A percentile compares a stretch with the other conserved stretches of the same genome.
These are phyloP conservation scores for Tylopilus plumbeoviolaceoides DNA, from an alignment of 768 basidiomycete genomes.

Conservation along the genomic window DNA sequence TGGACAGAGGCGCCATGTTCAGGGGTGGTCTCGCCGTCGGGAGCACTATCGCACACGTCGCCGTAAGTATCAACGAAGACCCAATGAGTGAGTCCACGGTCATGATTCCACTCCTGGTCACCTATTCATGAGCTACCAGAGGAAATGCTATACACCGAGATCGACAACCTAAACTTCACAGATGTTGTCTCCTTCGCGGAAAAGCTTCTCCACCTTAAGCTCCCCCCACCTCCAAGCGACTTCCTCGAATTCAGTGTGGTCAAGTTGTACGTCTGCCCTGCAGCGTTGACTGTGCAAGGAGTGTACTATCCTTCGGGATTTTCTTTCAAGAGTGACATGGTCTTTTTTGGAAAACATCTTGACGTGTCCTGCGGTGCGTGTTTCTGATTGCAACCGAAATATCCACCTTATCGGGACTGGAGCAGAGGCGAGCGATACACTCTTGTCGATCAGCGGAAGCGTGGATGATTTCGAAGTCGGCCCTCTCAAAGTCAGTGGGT, in stretches of 20 bases:
- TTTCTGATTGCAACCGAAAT: background rate
- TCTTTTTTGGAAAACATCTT: background rate
- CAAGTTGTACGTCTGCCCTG: constrained; percentile 1
- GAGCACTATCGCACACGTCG: background rate
- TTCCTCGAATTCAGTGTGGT: constrained; percentile 8
- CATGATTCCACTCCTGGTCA: no score
- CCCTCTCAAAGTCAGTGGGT: constrained; percentile 2
- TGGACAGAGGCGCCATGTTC: constrained; percentile 1
- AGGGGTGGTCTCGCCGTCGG: constrained; percentile 4
- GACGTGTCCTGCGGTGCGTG: constrained; percentile 3
- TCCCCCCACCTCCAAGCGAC: constrained; percentile 5
- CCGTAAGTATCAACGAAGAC: constrained; percentile 6
- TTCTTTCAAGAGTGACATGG: constrained; percentile 6
- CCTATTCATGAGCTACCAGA: background rate
- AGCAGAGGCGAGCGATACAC: background rate
- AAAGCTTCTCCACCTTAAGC: background rate
- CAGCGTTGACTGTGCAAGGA: background rate
- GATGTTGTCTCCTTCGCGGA: constrained; percentile 6
- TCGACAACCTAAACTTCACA: constrained; percentile 7
- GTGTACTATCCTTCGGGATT: constrained; percentile 5
- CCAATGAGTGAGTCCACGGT: background rate
- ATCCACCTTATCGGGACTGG: background rate
- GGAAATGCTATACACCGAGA: constrained; percentile 3
- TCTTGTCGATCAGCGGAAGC: constrained; percentile 1
- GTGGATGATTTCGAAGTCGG: constrained; percentile 4